Evolutionary conservation across 768 basidiomycete species (phyloP), one percentile per base, ranked within the genome.

Genomic region (Xerocomellus chrysenteron): DNA sequence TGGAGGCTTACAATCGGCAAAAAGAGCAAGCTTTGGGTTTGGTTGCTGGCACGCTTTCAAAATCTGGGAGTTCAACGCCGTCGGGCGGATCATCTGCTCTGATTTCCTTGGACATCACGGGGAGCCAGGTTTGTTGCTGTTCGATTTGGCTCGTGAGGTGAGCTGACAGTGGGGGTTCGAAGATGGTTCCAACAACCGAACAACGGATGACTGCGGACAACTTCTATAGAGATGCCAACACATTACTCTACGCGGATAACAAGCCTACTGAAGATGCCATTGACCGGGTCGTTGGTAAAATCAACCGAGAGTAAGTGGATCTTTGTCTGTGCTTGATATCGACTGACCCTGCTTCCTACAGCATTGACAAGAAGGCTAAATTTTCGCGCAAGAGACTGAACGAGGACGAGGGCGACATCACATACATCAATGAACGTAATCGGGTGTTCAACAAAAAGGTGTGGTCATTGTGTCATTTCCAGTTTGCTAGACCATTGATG

Each of bases 361-460:
- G 93, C 64, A 84, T 94, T 63, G 92, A 94, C 76, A 91, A 92
- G 78, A 89, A 92, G 71, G 79, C 83, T 67, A 94, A 90, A 67
- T 92, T 93, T 76, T 94, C 91, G 40, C 82, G 94, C 61, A 96
- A 96, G 75, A 84, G 81, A 63, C 82, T 78, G 71, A 94, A 96
- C 77, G 94, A 98, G 65, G 91, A 92, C 50, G 89, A 95, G 58
- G 94, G 92, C 52, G 95, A 98, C 63, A 91, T 99, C 72, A 98
- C 94, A 6, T 99, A 98, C 71, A 99, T 99, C 82, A 99, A 99
- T 79, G 93, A 98, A 74, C 88, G 90, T 73, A 95, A 98, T 74
- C 84, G 93, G 60, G 94, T 97, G 46, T 98, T 97, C 82, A 97
- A 98, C 83, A 94, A 94, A 77, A 97, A 96, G 88, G 91, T 87